Conservation (phyloP, 441 rosid genomes). For the Eutrema salsugineum region DNA sequence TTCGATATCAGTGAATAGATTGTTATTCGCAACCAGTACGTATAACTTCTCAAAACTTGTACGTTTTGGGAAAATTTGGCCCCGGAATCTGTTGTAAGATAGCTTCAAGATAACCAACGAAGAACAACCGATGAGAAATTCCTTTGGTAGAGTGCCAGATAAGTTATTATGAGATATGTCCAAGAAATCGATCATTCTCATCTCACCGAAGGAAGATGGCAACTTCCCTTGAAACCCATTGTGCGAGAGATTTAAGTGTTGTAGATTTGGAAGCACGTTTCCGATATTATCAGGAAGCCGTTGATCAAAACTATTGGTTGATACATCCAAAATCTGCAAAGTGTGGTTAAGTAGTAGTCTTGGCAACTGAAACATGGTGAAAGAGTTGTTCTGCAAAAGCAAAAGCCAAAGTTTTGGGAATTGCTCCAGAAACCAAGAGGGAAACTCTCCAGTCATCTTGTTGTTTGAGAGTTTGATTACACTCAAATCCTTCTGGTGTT, state of each 20-base stretch:
- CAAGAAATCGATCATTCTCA: background rate
- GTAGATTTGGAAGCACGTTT: background rate
- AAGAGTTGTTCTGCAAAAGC: too few species aligned
- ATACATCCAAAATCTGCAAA: background rate
- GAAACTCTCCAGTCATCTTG: too few species aligned
- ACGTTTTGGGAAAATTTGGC: background rate
- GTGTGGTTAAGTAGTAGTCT: background rate
- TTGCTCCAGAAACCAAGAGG: too few species aligned
- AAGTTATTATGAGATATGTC: conserved; percentile 19
- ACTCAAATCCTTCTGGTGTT: too few species aligned
- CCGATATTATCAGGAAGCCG: background rate
- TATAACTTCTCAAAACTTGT: background rate
- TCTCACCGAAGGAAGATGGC: background rate
- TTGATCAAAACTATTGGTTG: background rate
- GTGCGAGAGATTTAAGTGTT: background rate
- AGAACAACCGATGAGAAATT: background rate
- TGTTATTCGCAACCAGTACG: background rate
- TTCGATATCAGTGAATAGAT: background rate
- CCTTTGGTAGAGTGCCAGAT: conserved; percentile 1
- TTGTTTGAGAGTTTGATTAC: too few species aligned
- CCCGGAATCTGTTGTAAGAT: background rate
- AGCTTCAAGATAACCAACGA: background rate
- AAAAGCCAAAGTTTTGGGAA: too few species aligned
- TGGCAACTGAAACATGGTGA: background rate
- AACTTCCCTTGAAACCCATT: conserved; percentile 8